A percentile compares a stretch with the other conserved stretches of the same genome.
These are phyloP conservation scores for Diaporthe eres DNA, from an alignment of 2,329 filamentous ascomycete genomes.

Conservation along the genomic window DNA sequence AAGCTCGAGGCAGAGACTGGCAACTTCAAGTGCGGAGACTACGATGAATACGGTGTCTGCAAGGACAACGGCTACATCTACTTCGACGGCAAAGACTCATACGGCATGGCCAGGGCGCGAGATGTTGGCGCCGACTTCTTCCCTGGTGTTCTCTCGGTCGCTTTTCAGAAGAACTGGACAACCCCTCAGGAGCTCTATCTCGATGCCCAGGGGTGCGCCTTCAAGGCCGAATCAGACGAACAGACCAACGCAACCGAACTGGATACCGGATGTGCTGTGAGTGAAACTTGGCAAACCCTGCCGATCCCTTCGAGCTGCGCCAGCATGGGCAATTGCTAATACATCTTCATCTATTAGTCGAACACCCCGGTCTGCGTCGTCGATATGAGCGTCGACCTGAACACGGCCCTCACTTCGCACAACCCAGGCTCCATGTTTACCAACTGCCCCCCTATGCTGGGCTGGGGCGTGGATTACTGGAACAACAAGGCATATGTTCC, in stretches of 20 bases:
- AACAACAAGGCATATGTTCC: constrained; percentile 9
- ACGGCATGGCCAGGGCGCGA: constrained; percentile 15
- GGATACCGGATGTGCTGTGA: constrained; percentile 9
- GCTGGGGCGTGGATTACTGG: constrained; percentile 6
- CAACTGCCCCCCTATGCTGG: constrained; percentile 25
- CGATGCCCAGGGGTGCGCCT: constrained; percentile 1
- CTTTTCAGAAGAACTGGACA: constrained; percentile 12
- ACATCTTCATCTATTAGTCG: background rate
- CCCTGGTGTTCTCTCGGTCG: constrained; percentile 1
- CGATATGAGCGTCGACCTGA: constrained; percentile 17
- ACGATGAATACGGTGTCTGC: background rate
- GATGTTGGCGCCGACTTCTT: constrained; percentile 26
- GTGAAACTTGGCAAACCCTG: background rate
- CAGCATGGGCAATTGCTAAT: background rate
- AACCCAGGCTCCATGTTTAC: constrained; percentile 19
- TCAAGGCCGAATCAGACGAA: background rate
- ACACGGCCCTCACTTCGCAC: background rate
- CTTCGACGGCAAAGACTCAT: constrained; percentile 11
- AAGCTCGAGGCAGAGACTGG: constrained; percentile 12
- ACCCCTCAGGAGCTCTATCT: constrained; percentile 1
- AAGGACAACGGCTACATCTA: constrained; percentile 19
- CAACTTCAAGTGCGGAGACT: constrained; percentile 13
- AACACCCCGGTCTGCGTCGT: constrained; percentile 4
- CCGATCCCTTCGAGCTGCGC: background rate
- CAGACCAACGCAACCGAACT: constrained; percentile 6